Base-by-base conservation (phyloP, 371 early-diverging fungal species). In the Phascolomyces articulosus region DNA sequence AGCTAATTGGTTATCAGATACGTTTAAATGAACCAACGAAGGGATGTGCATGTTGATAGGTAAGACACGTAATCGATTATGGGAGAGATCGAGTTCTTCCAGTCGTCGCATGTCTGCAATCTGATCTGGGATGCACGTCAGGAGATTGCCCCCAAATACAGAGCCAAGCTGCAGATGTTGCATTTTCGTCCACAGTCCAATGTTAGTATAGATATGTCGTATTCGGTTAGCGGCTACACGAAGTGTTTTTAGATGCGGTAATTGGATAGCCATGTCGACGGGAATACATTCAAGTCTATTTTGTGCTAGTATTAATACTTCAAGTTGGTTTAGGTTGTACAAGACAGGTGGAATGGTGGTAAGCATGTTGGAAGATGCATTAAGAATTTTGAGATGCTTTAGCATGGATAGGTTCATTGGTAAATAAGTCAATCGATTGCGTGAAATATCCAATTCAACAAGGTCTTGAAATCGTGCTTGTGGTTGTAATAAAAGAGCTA, bases 161-260 rank as follows among this genome's bases (percentile, higher is more conserved):
- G 86, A 85, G 2, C 88, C 88, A 41, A 88, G 69, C 54, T 80
- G 83, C n/a, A 88, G 63, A 18, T 82, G 80, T 41, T 82, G 80
- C 56, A 90, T 79, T 47, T 74, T 66, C 10, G 24, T 55, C 83
- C 83, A 83, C 11, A 66, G 49, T 38, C 72, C 60, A 18, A 90
- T 51, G 18, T 73, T 63, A 1, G 67, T 44, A 4, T 88, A 85
- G 16, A 90, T 58, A 11, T 62, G 55, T 2, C 69, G 53, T 62
- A 90, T 86, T 34, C 61, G 41, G 68, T 90, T 90, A 26, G 77
- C 80, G 55, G 83, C 74, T 9, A 87, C 68, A 1, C 79, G 75
- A 10, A 88, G 71, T 8, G 78, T 81, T 41, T 77, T 71, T 49
- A 88, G 73, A 20, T 76, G 73, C 0, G 79, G 77, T 44, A 86